These are phyloP conservation scores for Talaromyces sp. DNA, from an alignment of 2,329 filamentous ascomycete genomes.

Conservation along the genomic window DNA sequence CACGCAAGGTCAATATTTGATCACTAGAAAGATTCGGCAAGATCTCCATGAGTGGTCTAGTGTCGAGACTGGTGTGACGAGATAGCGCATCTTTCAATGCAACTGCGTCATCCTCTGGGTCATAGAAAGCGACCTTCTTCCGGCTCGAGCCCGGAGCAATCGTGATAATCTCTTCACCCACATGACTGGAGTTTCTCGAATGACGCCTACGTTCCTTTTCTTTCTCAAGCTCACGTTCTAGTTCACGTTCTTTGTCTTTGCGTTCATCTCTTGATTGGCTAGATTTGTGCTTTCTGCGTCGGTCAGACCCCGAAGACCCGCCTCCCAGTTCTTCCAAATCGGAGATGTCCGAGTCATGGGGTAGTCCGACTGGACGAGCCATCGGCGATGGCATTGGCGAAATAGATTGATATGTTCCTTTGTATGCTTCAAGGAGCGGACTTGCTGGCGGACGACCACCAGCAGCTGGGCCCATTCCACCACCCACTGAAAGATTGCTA, in stretches of 20 bases:
- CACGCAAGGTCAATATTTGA: conserved; percentile 80
- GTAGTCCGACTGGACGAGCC: conserved; percentile 45
- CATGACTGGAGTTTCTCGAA: conserved; percentile 26
- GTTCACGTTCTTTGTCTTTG: conserved; percentile 9
- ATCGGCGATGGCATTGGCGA: conserved; percentile 89
- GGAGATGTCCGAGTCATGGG: conserved; percentile 54
- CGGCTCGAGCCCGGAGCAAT: conserved; percentile 45
- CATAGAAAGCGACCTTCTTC: conserved; percentile 75
- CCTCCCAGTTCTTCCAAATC: conserved; percentile 47
- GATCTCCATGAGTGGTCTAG: conserved; percentile 72
- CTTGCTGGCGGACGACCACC: conserved; percentile 64
- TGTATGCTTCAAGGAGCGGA: conserved; percentile 86
- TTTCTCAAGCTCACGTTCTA: conserved; percentile 17
- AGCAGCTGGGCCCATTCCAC: conserved; percentile 28
- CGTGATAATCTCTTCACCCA: conserved; percentile 36
- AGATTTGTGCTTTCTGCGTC: conserved; percentile 10
- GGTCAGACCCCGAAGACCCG: conserved; percentile 15
- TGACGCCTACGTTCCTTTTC: conserved; percentile 24
- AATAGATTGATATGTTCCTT: conserved; percentile 88
- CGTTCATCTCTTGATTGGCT: conserved; percentile 20
- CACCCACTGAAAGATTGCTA: conserved; percentile 38
- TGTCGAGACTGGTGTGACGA: conserved; percentile 64
- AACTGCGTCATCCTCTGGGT: conserved; percentile 74
- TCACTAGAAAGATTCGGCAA: conserved; percentile 80
- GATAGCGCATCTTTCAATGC: conserved; percentile 72